phyloP scores from a whole-genome alignment of 768 basidiomycete species.

The Podaxis sp. region DNA sequence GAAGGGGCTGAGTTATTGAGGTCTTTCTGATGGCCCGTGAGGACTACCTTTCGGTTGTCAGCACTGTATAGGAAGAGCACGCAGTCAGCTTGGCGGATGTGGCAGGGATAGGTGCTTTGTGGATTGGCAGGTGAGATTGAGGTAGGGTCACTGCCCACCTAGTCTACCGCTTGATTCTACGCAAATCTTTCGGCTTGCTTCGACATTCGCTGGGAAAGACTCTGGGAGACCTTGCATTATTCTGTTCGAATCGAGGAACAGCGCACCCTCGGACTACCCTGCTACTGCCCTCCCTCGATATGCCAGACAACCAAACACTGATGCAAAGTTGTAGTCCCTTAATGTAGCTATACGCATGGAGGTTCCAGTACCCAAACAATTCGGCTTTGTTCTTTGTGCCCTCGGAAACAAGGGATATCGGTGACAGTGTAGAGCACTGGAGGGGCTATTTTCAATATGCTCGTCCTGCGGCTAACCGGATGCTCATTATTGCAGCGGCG shows the following conservation, averaged over 20 bases:
- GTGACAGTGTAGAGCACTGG: constrained; percentile 69
- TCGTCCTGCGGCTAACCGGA: constrained; percentile 58
- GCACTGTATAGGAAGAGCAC: constrained; percentile 72
- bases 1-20: constrained; percentile 29
- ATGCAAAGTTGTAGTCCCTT: constrained; percentile 42
- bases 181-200: background rate
- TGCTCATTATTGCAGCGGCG: constrained; percentile 74
- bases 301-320: background rate
- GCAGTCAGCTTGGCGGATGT: constrained; percentile 37
- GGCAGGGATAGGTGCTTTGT: constrained; percentile 12
- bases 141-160: constrained; percentile 9
- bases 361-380: constrained; percentile 72
- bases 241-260: background rate
- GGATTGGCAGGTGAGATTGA: constrained; percentile 23
- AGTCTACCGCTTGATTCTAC: background rate
- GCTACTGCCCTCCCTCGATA: constrained; percentile 13
- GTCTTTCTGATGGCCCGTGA: constrained; percentile 27
- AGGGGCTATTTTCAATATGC: constrained; percentile 82
- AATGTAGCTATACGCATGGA: constrained; percentile 85
- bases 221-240: constrained; percentile 19
- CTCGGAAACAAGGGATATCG: constrained; percentile 50
- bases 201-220: background rate
- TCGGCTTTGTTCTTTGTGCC: constrained; percentile 74
- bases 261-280: too few species aligned
- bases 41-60: constrained; percentile 35